Evolutionary conservation across 495 filamentous ascomycete species (phyloP), one percentile per base, ranked within the genome.

Genomic region (Hyaloscypha variabilis): DNA sequence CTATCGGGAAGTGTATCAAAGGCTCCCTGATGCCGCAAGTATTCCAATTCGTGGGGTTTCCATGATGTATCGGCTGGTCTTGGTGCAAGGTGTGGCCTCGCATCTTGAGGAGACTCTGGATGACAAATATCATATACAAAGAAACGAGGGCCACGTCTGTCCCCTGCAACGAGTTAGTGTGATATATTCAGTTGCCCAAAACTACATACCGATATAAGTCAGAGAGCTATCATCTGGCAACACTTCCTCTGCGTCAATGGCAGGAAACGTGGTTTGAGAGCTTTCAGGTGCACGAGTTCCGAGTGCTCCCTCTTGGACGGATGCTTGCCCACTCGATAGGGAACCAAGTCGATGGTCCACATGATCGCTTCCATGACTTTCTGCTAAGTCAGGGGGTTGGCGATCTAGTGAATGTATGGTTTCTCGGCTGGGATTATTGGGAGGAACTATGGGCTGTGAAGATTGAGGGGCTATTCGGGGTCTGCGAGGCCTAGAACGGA

Each of bases 71-170:
- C 23, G 19, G 36, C 10, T 26, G 42, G 13, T 39, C 21, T 58
- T 29, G 42, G 34, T 2, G 28, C 2, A 6, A 58, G 52, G n/a
- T 56, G 50, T 36, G 54, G 53, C 34, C 23, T 52, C 5, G 66
- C 34, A 17, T 65, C 60, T 42, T 68, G 60, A 28, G 66, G 66
- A 51, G 66, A 26, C 25, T 46, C 60, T 4, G 66, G 61, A 54
- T 68, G 66, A 46, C 66, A 68, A 17, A 68, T 42, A 39, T 68
- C 66, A 36, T 68, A 68, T n/a, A 68, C 66, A 53, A 59, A 64
- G 24, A 39, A 46, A 36, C 67, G 63, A 51, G 69, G 55, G 29
- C 66, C 57, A 21, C 64, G 39, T 60, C 60, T 66, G 60, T 66
- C 59, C 23, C 68, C 63, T 62, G 57, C 1, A 29, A 17, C 10